Evolutionary conservation across 1,284 basidiomycete genomes (phyloP).

Genomic region (Trichosporon asahii): DNA sequence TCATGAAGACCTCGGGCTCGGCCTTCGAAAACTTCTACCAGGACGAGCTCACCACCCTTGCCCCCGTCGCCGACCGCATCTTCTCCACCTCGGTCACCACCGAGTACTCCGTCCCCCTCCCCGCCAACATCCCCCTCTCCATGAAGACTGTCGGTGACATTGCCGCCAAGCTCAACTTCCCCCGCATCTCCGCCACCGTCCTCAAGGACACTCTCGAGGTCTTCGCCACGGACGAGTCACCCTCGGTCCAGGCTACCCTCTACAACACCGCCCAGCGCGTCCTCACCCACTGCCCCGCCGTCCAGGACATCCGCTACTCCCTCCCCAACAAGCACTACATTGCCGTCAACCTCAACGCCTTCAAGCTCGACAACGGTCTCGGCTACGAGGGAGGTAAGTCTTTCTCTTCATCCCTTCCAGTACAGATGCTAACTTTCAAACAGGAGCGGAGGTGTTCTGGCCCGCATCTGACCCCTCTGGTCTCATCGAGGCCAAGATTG

Average conservation of each 20-base stretch:
- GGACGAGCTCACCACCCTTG: constrained; percentile 85
- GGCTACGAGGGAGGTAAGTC: constrained; percentile 49
- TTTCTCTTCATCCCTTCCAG: no score
- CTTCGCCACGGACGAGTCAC: constrained; percentile 84
- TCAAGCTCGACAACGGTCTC: constrained; percentile 55
- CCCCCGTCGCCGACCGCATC: constrained; percentile 63
- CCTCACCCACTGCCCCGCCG: constrained; percentile 62
- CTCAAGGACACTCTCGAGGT: constrained; percentile 69
- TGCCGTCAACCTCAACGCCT: constrained; percentile 46
- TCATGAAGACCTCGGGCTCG: constrained; percentile 85
- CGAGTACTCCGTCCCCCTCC: constrained; percentile 61
- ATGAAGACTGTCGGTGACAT: constrained; percentile 56
- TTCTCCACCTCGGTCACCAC: constrained; percentile 80
- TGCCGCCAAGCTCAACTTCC: constrained; percentile 61
- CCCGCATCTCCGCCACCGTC: constrained; percentile 57
- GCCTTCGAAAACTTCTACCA: constrained; percentile 73
- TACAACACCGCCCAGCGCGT: constrained; percentile 82
- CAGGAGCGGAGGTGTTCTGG: constrained; percentile 72
- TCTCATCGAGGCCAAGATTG: constrained; percentile 54
- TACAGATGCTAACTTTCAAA: no score
- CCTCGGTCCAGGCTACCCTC: constrained; percentile 88
- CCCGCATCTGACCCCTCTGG: constrained; percentile 68
- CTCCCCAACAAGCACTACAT: constrained; percentile 95
- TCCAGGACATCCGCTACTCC: constrained; percentile 66
- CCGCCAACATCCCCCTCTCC: constrained; percentile 54